phyloP scores from a whole-genome alignment of 345 rosid species.

The Clausena lansium region DNA sequence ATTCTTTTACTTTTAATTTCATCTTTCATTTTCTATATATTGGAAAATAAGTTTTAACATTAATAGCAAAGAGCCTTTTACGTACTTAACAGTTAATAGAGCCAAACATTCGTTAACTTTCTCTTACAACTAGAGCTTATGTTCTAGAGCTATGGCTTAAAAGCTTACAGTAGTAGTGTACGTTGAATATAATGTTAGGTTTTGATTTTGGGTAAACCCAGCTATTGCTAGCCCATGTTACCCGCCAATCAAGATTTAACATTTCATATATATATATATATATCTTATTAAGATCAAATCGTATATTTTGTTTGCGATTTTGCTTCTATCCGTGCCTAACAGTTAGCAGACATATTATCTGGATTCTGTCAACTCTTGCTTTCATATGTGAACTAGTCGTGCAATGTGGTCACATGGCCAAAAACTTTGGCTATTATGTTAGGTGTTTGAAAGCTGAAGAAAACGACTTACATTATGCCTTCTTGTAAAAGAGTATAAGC shows the following conservation, averaged over 20 bases:
- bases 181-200: neutral
- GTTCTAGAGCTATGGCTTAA: too few species aligned
- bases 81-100: too few species aligned
- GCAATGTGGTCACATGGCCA: slow-evolving; percentile 4
- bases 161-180: too few species aligned
- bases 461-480: neutral
- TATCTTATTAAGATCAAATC: neutral
- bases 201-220: neutral
- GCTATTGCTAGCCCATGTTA: too few species aligned
- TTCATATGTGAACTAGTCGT: neutral
- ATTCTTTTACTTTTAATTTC: neutral
- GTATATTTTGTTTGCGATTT: neutral
- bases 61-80: too few species aligned
- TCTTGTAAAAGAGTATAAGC: neutral
- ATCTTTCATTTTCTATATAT: neutral
- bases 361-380: slow-evolving; percentile 14
- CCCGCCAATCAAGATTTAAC: neutral
- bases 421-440: neutral
- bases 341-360: neutral
- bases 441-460: neutral
- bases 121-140: too few species aligned
- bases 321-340: neutral
- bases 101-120: too few species aligned
- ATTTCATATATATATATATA: neutral
- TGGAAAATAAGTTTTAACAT: too few species aligned